These are phyloP conservation scores for Lactarius deliciosus DNA, from an alignment of 768 basidiomycete genomes.

Conservation along the genomic window DNA sequence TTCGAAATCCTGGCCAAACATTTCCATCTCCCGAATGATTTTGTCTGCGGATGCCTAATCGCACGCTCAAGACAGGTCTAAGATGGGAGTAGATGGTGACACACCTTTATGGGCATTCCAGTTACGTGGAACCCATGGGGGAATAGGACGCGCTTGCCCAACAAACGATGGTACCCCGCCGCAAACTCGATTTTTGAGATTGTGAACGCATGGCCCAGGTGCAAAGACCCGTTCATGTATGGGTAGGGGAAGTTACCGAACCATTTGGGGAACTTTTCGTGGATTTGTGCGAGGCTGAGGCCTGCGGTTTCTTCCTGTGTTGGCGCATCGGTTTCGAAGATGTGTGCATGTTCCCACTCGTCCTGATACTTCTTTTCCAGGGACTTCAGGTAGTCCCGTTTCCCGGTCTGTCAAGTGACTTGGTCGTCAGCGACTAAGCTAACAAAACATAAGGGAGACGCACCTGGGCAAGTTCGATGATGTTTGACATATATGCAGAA, in stretches of 20 bases:
- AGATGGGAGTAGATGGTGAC: slow-evolving; percentile 30
- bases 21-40: slow-evolving; percentile 92
- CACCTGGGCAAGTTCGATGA: slow-evolving; percentile 38
- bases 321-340: slow-evolving; percentile 89
- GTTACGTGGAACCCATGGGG: slow-evolving; percentile 99
- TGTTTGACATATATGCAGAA: slow-evolving; percentile 29
- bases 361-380: slow-evolving; percentile 85
- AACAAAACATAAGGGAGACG: background rate
- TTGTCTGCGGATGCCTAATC: slow-evolving; percentile 92
- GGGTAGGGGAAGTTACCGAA: slow-evolving; percentile 95
- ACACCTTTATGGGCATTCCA: slow-evolving; percentile 98
- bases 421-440: slow-evolving; percentile 10
- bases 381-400: slow-evolving; percentile 82
- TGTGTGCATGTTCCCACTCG: slow-evolving; percentile 69
- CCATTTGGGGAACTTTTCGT: slow-evolving; percentile 89
- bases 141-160: slow-evolving; percentile 92
- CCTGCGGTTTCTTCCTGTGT: slow-evolving; percentile 60
- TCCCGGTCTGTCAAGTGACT: slow-evolving; percentile 66
- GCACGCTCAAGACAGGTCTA: background rate
- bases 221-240: slow-evolving; percentile 98
- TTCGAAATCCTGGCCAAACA: slow-evolving; percentile 92
- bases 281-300: slow-evolving; percentile 63
- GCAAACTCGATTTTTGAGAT: slow-evolving; percentile 98
- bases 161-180: slow-evolving; percentile 91
- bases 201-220: slow-evolving; percentile 96